phyloP scores from a whole-genome alignment of 2,329 filamentous ascomycete genomes.

The Blumeriella jaapii region DNA sequence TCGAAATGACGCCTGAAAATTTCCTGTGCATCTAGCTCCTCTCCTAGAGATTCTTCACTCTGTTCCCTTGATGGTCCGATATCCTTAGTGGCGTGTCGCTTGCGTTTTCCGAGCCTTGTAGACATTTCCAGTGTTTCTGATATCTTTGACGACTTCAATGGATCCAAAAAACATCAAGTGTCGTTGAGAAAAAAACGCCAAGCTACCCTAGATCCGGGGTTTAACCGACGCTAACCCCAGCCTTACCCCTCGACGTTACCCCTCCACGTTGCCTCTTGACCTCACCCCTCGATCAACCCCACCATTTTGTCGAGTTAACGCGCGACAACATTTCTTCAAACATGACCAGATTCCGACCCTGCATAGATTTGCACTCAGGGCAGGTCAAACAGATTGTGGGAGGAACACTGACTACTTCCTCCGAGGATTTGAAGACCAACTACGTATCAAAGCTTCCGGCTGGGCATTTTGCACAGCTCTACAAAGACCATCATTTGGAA shows the following conservation, averaged over 20 bases:
- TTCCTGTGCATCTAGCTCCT: constrained; percentile 49
- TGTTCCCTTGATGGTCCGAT: constrained; percentile 6
- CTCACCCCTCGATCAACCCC: too few species aligned
- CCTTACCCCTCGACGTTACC: too few species aligned
- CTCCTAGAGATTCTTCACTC: constrained; percentile 15
- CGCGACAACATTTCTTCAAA: constrained; percentile 10
- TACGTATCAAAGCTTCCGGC: constrained; percentile 79
- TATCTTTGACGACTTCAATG: too few species aligned
- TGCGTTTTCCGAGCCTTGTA: constrained; percentile 36
- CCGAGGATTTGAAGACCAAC: constrained; percentile 70
- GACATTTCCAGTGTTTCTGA: too few species aligned
- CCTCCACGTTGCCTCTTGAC: too few species aligned
- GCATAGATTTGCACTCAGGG: constrained; percentile 95
- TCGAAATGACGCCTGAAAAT: constrained; percentile 81
- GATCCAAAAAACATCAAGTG: too few species aligned
- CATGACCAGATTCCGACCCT: constrained; percentile 93
- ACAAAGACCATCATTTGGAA: constrained; percentile 58
- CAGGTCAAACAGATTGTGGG: constrained; percentile 98
- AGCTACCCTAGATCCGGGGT: too few species aligned
- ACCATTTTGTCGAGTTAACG: not conserved
- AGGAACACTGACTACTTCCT: constrained; percentile 67
- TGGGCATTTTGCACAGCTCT: constrained; percentile 69
- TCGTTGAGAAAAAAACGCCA: too few species aligned
- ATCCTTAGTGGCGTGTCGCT: constrained; percentile 27
- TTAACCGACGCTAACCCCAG: too few species aligned